Base-by-base conservation (phyloP, 192 early-diverging fungal species). In the Jimgerdemannia lactiflua region DNA sequence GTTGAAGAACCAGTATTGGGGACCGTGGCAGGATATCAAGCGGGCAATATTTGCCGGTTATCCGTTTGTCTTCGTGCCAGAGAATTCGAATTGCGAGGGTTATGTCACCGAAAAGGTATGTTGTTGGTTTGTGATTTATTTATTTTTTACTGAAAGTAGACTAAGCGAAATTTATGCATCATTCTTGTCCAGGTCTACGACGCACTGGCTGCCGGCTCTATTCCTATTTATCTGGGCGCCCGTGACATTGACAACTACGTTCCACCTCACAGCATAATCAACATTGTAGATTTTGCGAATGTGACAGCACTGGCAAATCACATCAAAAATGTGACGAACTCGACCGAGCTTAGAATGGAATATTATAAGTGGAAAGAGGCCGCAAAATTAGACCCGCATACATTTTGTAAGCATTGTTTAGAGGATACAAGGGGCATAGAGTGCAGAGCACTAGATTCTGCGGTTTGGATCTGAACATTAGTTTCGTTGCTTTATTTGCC, bases 221-320 rank as follows among this genome's bases (percentile, higher is more conserved):
- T 82, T 29, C 81, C 81, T 4, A 63, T 82, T 14, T 82, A 79
- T 39, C 42, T 77, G 43, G 81, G 81, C 8, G 81, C 81, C 11
- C 39, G 66, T 11, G 81, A 82, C 20, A 79, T 82, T 72, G 74
- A 72, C 10, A 72, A 79, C 69, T 82, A 64, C 73, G 75, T 82
- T 29, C 77, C 77, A 66, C 64, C 67, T 70, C 63, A 72, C 43
- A 74, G 73, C 29, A 74, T 71, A 6, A 74, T 78, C 64, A 29
- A 74, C 11, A 14, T 54, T 2, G 10, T 64, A 70, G 39, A 74
- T 39, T 78, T 78, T 49, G 67, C 70, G 42, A 59, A 59, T 59
- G 49, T 59, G 8, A 74, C 64, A 73, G 4, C 64, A 42, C 29
- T 79, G 71, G 41, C 72, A 74, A 70, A 79, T 67, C 39, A 59